Percentiles rank a stretch among this genome's conserved stretches.
Evolutionary conservation across 306 rosid genomes (phyloP).

Genomic region (Gynostemma pentaphyllum): DNA sequence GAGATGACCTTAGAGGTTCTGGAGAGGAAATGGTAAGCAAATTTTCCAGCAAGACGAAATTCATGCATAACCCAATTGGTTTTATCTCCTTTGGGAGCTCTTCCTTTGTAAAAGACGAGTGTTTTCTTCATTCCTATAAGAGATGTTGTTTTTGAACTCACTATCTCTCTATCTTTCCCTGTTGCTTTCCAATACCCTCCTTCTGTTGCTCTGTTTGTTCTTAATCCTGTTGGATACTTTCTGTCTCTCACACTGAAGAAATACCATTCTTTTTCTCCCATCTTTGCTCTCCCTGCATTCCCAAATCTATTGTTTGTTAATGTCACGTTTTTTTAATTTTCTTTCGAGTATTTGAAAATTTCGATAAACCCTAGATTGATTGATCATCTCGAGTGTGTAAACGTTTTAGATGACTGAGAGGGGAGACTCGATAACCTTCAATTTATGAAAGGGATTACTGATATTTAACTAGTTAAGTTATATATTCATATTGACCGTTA

Average conservation of each 20-base stretch:
- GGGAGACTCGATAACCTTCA: too few species aligned
- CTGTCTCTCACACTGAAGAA: slow-evolving; percentile 57
- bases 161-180: slow-evolving; percentile 58
- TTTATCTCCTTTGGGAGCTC: slow-evolving; percentile 67
- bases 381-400: too few species aligned
- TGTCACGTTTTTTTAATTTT: neutral
- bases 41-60: slow-evolving; percentile 57
- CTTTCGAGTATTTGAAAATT: neutral
- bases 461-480: too few species aligned
- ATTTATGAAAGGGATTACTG: too few species aligned
- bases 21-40: slow-evolving; percentile 54
- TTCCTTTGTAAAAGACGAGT: slow-evolving; percentile 47
- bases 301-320: neutral
- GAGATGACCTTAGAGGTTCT: slow-evolving; percentile 35
- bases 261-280: slow-evolving; percentile 75
- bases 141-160: slow-evolving; percentile 34
- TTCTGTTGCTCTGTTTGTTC: slow-evolving; percentile 61
- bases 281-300: slow-evolving; percentile 44
- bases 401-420: too few species aligned
- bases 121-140: slow-evolving; percentile 66
- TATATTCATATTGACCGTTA: too few species aligned
- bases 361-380: neutral
- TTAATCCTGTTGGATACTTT: slow-evolving; percentile 57
- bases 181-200: slow-evolving; percentile 79
- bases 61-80: slow-evolving; percentile 75